phyloP scores from a whole-genome alignment of 257 asterid genomes.

The Salvia rosmarinus region DNA sequence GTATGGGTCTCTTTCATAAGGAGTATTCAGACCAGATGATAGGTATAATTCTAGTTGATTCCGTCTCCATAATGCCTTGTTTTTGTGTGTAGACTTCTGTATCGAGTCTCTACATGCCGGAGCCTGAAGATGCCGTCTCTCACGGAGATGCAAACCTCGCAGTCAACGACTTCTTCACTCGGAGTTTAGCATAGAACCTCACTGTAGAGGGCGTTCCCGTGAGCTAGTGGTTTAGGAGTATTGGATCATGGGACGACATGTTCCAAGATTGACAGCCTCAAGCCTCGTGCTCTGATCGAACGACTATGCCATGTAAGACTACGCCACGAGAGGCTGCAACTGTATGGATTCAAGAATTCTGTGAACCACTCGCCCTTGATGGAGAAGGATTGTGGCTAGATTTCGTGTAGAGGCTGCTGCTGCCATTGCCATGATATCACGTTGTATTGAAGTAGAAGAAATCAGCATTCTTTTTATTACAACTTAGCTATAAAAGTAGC shows the following conservation, averaged over 20 bases:
- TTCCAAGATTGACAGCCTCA: no score
- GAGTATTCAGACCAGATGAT: neutral
- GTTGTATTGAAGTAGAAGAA: constrained; percentile 32
- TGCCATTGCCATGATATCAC: constrained; percentile 15
- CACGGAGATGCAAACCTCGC: constrained; percentile 98
- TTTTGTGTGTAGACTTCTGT: constrained; percentile 61
- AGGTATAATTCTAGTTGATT: neutral
- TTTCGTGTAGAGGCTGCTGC: neutral
- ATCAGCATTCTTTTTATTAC: constrained; percentile 35
- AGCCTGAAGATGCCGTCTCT: constrained; percentile 94
- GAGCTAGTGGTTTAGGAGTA: neutral
- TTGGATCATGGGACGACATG: neutral
- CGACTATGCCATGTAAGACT: no score
- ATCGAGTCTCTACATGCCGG: constrained; percentile 84
- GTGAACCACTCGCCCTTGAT: neutral
- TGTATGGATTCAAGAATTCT: neutral
- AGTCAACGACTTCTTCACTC: constrained; percentile 80
- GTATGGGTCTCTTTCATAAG: neutral
- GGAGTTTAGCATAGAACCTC: constrained; percentile 51
- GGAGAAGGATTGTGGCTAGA: constrained; percentile 18
- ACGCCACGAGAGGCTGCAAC: neutral
- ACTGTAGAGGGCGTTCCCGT: neutral
- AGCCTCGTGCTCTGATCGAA: neutral
- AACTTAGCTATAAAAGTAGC: neutral
- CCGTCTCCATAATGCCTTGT: neutral